These are phyloP conservation scores for Albugo candida DNA, from an alignment of 352 stramenopile species.

Conservation along the genomic window DNA sequence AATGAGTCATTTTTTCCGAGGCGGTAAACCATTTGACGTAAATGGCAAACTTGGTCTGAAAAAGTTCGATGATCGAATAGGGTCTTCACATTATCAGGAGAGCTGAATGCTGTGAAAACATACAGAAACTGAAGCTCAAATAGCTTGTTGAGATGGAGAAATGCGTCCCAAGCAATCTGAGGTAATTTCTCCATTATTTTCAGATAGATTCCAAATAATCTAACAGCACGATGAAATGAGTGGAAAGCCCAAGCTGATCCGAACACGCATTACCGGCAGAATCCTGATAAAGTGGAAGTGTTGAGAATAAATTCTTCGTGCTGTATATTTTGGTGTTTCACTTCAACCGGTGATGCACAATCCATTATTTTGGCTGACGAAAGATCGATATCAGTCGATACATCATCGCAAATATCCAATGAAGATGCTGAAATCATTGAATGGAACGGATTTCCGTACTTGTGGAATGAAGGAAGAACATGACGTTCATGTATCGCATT, in stretches of 20 bases:
- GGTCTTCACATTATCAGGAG: constrained; percentile 16
- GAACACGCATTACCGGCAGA: too few relatives aligned
- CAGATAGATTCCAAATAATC: constrained; percentile 60
- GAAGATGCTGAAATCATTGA: background rate
- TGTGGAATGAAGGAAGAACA: background rate
- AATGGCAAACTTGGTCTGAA: too few relatives aligned
- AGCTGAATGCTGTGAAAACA: constrained; percentile 21
- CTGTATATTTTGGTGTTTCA: background rate
- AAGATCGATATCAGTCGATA: too few relatives aligned
- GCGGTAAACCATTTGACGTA: too few relatives aligned
- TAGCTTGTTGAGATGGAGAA: constrained; percentile 46
- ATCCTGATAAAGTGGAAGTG: background rate
- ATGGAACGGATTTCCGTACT: background rate
- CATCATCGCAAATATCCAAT: too few relatives aligned
- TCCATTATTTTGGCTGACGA: too few relatives aligned
- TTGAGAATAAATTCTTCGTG: background rate
- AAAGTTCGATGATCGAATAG: too few relatives aligned
- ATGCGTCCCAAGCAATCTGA: constrained; percentile 44
- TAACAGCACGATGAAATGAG: constrained; percentile 7
- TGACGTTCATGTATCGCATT: constrained; percentile 33
- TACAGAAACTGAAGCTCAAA: constrained; percentile 69
- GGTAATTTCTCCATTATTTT: constrained; percentile 78
- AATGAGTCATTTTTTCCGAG: too few relatives aligned
- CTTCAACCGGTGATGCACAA: too few relatives aligned
- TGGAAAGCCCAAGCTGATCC: background rate